These are phyloP conservation scores for Punctularia strigosozonata DNA, from an alignment of 768 basidiomycete species.

Conservation along the genomic window DNA sequence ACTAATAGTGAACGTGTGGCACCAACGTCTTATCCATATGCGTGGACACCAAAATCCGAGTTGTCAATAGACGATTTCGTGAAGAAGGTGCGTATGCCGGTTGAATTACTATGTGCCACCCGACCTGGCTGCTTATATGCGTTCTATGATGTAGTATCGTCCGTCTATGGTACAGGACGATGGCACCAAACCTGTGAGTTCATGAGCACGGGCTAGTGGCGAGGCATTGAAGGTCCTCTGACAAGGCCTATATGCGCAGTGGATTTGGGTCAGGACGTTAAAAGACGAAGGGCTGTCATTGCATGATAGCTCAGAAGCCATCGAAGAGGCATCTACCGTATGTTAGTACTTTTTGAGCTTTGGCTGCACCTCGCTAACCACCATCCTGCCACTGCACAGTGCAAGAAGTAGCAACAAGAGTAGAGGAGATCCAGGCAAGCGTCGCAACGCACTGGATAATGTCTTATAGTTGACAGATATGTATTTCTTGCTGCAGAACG, in stretches of 20 bases:
- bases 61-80: conserved; percentile 40
- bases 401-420: conserved; percentile 39
- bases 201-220: not conserved
- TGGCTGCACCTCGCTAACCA: not conserved
- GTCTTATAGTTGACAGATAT: not conserved
- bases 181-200: conserved; percentile 57
- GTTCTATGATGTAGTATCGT: conserved; percentile 35
- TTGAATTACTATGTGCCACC: not conserved
- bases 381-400: conserved; percentile 24
- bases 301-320: conserved; percentile 19
- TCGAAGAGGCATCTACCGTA: conserved; percentile 31
- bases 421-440: conserved; percentile 50
- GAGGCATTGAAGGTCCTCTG: not conserved
- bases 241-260: conserved; percentile 24
- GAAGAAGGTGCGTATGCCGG: conserved; percentile 29
- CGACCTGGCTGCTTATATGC: conserved; percentile 2
- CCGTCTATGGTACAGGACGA: conserved; percentile 75
- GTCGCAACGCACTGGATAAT: too few species aligned
- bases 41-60: conserved; percentile 34
- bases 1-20: too few species aligned
- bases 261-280: conserved; percentile 44
- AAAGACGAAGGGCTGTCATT: not conserved
- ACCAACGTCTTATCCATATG: conserved; percentile 35
- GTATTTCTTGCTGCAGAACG: conserved; percentile 31
- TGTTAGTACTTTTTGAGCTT: conserved; percentile 21